A percentile compares a stretch with the other conserved stretches of the same genome.
phyloP scores from a whole-genome alignment of 306 rosid species.

The Quercus bicolor region DNA sequence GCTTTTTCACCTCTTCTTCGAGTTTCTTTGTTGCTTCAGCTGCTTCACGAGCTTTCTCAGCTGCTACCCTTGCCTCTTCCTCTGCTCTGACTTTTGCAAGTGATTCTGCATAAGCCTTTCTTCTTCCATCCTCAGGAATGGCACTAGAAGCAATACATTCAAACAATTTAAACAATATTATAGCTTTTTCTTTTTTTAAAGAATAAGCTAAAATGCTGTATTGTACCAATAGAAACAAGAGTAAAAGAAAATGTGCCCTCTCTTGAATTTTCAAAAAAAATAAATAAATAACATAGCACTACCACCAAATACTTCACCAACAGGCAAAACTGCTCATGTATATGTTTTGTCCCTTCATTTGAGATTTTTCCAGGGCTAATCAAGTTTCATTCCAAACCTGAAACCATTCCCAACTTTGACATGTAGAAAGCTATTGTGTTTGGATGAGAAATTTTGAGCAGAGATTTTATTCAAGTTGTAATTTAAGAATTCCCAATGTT shows the following conservation, averaged over 20 bases:
- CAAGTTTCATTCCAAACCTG: no score
- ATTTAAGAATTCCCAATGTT: no score
- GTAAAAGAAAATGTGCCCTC: no score
- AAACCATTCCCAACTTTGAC: no score
- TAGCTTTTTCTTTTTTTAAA: not conserved
- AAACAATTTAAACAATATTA: not conserved
- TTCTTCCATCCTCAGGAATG: conserved; percentile 88
- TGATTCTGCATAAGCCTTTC: conserved; percentile 68
- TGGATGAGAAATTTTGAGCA: no score
- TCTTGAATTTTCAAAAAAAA: not conserved
- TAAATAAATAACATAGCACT: not conserved
- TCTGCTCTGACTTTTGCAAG: conserved; percentile 69
- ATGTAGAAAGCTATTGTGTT: no score
- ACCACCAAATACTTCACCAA: no score
- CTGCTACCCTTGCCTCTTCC: conserved; percentile 65
- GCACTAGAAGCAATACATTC: conserved; percentile 36
- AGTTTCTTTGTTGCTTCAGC: conserved; percentile 55
- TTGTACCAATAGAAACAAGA: no score
- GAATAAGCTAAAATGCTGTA: not conserved
- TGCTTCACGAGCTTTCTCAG: conserved; percentile 54
- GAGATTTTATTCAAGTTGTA: no score
- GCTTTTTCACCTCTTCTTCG: conserved; percentile 57
- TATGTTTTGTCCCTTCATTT: no score
- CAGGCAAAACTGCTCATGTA: no score
- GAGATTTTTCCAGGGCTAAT: no score